These are phyloP conservation scores for Salix udensis DNA, from an alignment of 345 rosid genomes.

Conservation along the genomic window DNA sequence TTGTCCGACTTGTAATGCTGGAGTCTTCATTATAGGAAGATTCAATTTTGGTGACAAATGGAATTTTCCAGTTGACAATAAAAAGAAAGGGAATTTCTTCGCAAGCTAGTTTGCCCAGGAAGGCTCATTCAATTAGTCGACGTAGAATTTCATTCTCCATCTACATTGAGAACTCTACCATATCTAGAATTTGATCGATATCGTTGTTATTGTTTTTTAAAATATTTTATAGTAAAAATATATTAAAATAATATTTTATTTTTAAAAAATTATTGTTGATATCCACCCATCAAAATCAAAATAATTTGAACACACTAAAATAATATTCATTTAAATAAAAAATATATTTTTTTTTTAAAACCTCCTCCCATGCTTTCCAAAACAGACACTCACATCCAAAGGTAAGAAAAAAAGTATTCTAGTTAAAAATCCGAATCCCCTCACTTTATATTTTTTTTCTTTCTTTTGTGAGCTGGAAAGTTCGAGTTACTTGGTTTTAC, in stretches of 20 bases:
- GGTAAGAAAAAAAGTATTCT: background rate
- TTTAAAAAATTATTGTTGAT: too few relatives aligned
- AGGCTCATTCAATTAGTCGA: background rate
- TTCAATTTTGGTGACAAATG: background rate
- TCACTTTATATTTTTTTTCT: background rate
- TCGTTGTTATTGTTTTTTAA: too few relatives aligned
- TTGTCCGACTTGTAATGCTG: background rate
- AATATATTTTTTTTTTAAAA: too few relatives aligned
- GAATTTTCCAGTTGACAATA: too few relatives aligned
- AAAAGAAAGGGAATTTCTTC: too few relatives aligned
- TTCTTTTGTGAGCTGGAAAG: background rate
- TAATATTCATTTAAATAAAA: too few relatives aligned
- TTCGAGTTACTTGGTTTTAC: background rate
- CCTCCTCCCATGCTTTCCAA: too few relatives aligned
- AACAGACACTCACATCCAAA: background rate
- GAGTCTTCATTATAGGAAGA: background rate
- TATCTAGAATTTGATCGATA: too few relatives aligned
- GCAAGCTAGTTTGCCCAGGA: background rate
- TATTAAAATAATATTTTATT: too few relatives aligned
- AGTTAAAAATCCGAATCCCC: background rate
- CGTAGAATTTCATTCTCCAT: background rate
- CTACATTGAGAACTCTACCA: background rate
- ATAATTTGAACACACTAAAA: too few relatives aligned
- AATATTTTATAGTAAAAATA: too few relatives aligned
- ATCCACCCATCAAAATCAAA: too few relatives aligned